Conservation (phyloP, 352 stramenopile species). For the Globisporangium parvum region DNA sequence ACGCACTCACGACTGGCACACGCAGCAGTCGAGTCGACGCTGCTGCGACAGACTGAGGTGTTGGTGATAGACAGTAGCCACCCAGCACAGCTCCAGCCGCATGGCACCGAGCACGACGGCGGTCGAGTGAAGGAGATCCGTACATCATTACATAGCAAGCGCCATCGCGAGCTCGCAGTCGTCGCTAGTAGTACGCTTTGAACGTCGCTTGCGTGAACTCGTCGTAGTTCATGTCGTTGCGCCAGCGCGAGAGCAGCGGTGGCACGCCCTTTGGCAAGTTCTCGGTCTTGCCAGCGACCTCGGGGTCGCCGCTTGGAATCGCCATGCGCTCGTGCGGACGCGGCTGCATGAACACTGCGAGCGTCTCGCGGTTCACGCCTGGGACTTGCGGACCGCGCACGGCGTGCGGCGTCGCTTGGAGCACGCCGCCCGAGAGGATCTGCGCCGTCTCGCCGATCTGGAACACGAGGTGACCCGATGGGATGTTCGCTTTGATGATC, state of each 20-base stretch:
- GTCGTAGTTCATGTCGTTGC: conserved; percentile 86
- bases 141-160: conserved; percentile 2
- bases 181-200: conserved; percentile 81
- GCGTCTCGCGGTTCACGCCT: conserved; percentile 87
- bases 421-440: conserved; percentile 90
- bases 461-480: conserved; percentile 86
- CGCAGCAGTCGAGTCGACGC: background rate
- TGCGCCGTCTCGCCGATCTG: conserved; percentile 96
- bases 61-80: background rate
- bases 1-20: conserved; percentile 11
- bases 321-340: conserved; percentile 80
- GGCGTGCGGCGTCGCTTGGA: conserved; percentile 91
- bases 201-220: conserved; percentile 91
- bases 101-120: no score
- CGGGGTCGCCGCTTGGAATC: conserved; percentile 39
- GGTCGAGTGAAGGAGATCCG: no score
- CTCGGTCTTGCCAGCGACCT: conserved; percentile 52
- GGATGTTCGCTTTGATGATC: conserved; percentile 88
- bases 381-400: conserved; percentile 77
- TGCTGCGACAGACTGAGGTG: background rate
- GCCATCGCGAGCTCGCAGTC: background rate
- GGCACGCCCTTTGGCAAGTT: conserved; percentile 78
- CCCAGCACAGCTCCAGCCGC: no score
- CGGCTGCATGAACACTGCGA: conserved; percentile 97
- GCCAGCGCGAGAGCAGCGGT: conserved; percentile 81